phyloP scores from a whole-genome alignment of 2,329 filamentous ascomycete species.

The Epichloe elymi region DNA sequence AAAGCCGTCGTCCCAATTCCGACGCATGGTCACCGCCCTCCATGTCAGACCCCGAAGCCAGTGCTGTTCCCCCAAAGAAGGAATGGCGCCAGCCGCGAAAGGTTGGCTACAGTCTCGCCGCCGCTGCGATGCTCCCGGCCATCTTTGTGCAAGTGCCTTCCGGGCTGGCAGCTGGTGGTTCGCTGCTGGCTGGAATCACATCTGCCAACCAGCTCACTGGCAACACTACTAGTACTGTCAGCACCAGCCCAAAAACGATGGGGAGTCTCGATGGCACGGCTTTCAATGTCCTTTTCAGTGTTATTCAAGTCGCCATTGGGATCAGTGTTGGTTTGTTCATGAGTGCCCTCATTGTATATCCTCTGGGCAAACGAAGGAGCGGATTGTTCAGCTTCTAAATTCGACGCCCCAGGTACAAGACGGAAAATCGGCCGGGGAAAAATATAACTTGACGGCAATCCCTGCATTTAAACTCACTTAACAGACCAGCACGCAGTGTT shows the following conservation, averaged over 20 bases:
- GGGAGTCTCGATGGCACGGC: conserved; percentile 29
- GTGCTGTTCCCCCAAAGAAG: conserved; percentile 13
- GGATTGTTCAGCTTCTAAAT: conserved; percentile 40
- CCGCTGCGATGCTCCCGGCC: conserved; percentile 72
- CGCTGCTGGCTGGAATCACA: conserved; percentile 42
- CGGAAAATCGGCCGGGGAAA: not conserved
- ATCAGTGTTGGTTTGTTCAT: conserved; percentile 48
- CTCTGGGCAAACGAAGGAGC: conserved; percentile 43
- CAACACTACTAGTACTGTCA: conserved; percentile 18
- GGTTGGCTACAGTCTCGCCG: conserved; percentile 64
- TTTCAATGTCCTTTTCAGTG: conserved; percentile 42
- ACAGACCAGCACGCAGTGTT: not conserved
- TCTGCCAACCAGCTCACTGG: conserved; percentile 41
- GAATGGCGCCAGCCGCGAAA: conserved; percentile 23
- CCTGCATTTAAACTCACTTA: not conserved
- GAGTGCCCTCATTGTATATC: conserved; percentile 42
- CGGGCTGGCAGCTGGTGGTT: conserved; percentile 47
- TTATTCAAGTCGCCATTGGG: conserved; percentile 48
- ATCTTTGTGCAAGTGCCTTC: conserved; percentile 64
- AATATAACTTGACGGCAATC: too few species aligned
- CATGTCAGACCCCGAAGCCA: conserved; percentile 20
- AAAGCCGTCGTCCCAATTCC: conserved; percentile 15
- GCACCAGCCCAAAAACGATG: conserved; percentile 7
- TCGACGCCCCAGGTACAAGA: too few species aligned
- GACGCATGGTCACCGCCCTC: conserved; percentile 20